Conservation (phyloP, 2,329 filamentous ascomycete genomes). For the Monosporascus sp. region DNA sequence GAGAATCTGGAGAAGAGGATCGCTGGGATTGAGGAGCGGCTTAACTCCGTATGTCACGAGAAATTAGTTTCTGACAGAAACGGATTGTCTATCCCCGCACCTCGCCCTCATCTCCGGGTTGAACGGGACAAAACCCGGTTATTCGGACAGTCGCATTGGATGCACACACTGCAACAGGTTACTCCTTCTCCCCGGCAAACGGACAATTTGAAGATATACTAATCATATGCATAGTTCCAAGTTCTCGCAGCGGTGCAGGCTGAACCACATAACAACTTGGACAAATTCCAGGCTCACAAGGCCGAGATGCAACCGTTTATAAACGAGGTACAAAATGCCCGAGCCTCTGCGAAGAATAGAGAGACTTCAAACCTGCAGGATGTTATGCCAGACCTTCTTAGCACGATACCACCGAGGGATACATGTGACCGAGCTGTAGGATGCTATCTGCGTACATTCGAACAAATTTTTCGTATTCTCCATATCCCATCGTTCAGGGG, state of each 20-base stretch:
- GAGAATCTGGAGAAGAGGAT: neutral
- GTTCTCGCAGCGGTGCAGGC: constrained; percentile 12
- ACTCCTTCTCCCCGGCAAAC: neutral
- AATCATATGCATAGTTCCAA: constrained; percentile 9
- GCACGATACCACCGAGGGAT: constrained; percentile 10
- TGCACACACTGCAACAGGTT: constrained; percentile 15
- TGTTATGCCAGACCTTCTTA: constrained; percentile 8
- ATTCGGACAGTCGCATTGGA: constrained; percentile 18
- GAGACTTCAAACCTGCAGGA: constrained; percentile 9
- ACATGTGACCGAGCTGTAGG: constrained; percentile 15
- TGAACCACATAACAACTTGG: constrained; percentile 6
- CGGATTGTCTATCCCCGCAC: constrained; percentile 7
- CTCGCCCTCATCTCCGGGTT: constrained; percentile 13
- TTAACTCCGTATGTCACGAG: neutral
- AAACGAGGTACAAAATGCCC: constrained; percentile 8
- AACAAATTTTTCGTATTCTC: constrained; percentile 18
- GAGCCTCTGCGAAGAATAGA: constrained; percentile 8
- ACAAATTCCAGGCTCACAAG: constrained; percentile 3
- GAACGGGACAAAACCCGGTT: constrained; percentile 16
- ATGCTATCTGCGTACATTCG: constrained; percentile 18
- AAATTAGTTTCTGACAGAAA: neutral
- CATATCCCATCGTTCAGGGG: constrained; percentile 17
- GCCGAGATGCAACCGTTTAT: constrained; percentile 3
- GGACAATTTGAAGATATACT: neutral
- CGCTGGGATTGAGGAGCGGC: neutral